Percentiles rank a stretch among this genome's conserved stretches.
These are phyloP conservation scores for Prunus yedoensis DNA, from an alignment of 331 rosid genomes.

Conservation along the genomic window DNA sequence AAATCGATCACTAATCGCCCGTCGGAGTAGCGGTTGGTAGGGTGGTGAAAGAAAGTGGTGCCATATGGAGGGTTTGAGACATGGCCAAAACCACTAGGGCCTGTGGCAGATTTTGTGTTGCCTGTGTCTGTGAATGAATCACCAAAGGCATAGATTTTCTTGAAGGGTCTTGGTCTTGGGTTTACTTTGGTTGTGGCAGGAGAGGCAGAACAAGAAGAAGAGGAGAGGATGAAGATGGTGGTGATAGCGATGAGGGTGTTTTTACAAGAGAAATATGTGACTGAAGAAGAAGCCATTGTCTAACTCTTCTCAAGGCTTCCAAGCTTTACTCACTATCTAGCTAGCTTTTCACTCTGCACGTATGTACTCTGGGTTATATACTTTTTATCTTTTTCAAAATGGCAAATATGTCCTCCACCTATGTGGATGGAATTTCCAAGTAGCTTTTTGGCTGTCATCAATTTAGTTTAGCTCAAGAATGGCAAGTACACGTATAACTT, in stretches of 20 bases:
- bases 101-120: slow-evolving; percentile 59
- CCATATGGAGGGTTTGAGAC: slow-evolving; percentile 79
- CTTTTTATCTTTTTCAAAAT: not conserved
- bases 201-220: slow-evolving; percentile 18
- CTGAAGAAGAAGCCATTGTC: slow-evolving; percentile 36
- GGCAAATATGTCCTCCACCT: not conserved
- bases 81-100: slow-evolving; percentile 83
- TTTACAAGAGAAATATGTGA: slow-evolving; percentile 1
- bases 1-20: slow-evolving; percentile 92
- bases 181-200: slow-evolving; percentile 8
- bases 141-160: slow-evolving; percentile 79
- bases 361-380: not conserved
- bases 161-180: slow-evolving; percentile 42
- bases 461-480: not conserved
- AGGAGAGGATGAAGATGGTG: slow-evolving; percentile 24
- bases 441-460: not conserved
- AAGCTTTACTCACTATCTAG: not conserved
- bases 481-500: not conserved
- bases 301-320: not conserved
- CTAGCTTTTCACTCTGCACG: not conserved
- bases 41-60: slow-evolving; percentile 69
- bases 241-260: slow-evolving; percentile 7
- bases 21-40: slow-evolving; percentile 86
- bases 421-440: not conserved
- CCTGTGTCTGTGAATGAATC: slow-evolving; percentile 98